These are phyloP conservation scores for Glaciozyma antarctica DNA, from an alignment of 768 basidiomycete species.

Conservation along the genomic window DNA sequence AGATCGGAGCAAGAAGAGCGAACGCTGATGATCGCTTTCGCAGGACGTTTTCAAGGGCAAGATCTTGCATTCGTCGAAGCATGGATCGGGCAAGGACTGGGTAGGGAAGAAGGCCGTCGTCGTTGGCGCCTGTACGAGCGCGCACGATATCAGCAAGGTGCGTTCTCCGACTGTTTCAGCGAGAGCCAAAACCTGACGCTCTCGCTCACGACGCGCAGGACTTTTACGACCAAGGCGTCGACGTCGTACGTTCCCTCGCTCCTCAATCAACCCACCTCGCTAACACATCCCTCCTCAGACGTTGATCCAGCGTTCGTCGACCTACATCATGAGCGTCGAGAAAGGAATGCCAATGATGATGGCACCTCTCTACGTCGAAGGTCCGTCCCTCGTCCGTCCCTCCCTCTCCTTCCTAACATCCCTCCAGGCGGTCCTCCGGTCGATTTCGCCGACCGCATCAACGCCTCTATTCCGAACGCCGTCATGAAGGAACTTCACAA, in stretches of 20 bases:
- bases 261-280: neutral
- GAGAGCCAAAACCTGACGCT: no score
- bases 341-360: constrained; percentile 41
- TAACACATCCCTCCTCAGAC: constrained; percentile 1
- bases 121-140: neutral
- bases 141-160: neutral
- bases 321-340: constrained; percentile 40
- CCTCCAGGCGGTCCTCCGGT: constrained; percentile 44
- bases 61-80: neutral
- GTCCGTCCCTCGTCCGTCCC: no score
- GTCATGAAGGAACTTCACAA: neutral
- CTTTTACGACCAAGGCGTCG: neutral
- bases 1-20: neutral
- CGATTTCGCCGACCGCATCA: constrained; percentile 46
- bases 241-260: neutral
- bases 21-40: neutral
- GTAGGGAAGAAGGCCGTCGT: neutral
- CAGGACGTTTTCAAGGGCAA: neutral
- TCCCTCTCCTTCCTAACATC: constrained; percentile 15
- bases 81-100: neutral
- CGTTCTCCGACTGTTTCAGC: neutral
- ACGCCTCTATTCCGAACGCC: constrained; percentile 44
- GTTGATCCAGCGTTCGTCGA: constrained; percentile 36
- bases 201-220: neutral
- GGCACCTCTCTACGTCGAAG: constrained; percentile 36